These are phyloP conservation scores for Oenanthe javanica DNA, from an alignment of 140 eudicot genomes.

Conservation along the genomic window DNA sequence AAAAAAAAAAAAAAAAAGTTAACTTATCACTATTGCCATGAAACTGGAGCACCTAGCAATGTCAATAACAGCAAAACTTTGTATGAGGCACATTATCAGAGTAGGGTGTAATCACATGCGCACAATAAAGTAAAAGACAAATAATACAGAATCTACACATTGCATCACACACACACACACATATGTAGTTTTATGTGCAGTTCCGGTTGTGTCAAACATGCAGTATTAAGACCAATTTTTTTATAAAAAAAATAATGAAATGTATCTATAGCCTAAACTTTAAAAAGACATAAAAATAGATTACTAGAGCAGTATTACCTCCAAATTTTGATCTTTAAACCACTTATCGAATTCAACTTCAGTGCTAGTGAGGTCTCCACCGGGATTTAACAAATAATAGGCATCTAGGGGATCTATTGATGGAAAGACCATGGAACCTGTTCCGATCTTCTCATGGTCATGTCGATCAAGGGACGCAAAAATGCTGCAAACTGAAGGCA, in stretches of 20 bases:
- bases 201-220: neutral
- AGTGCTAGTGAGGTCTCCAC: constrained; percentile 80
- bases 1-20: neutral
- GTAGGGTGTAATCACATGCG: neutral
- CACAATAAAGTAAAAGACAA: neutral
- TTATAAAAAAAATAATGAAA: neutral
- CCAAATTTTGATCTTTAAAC: constrained; percentile 63
- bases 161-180: neutral
- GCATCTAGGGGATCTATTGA: constrained; percentile 88
- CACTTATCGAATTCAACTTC: constrained; percentile 66
- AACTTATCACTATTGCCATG: neutral
- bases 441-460: constrained; percentile 30
- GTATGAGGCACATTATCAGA: neutral
- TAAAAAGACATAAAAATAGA: neutral
- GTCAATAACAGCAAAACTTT: neutral
- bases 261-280: neutral
- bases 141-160: neutral
- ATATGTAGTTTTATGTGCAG: neutral
- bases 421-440: constrained; percentile 39
- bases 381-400: constrained; percentile 82
- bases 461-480: constrained; percentile 48
- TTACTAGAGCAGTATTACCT: constrained; percentile 31
- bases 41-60: neutral
- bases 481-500: constrained; percentile 82
- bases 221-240: neutral